Evolutionary conservation across 164 flowering plant species (phyloP), one percentile per base, ranked within the genome.

Genomic region (Vitis rupestris): DNA sequence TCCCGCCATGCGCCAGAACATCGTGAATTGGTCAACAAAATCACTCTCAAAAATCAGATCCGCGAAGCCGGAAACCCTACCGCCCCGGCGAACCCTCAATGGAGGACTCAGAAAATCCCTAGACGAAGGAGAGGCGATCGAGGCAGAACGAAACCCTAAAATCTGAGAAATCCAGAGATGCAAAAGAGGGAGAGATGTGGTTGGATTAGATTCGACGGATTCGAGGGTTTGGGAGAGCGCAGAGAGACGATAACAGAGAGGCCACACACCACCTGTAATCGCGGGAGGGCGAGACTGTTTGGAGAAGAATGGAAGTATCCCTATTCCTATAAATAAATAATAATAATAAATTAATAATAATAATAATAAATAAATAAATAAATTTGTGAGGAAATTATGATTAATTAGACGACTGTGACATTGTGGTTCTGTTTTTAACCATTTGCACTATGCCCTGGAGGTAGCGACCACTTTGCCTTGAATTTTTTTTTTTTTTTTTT

Each of bases 1-100:
- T 58, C 95, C 98, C 1, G 97, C 79, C 95, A 93, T 91, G 59
- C 93, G 93, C 98, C 97, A 92, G 80, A 92, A 89, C 96, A 92
- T 92, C 66, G 70, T 85, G 76, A 83, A 69, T 61, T 50, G 5
- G n/a, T 55, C 11, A 15, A 12, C 51, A n/a, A 59, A 65, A 66
- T 12, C 29, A 11, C 63, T 17, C 0, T 64, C 63, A n/a, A 50
- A 30, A 65, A 17, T 50, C 75, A 70, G 78, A 79, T 76, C 82
- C 67, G 55, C 47, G n/a, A 58, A 59, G 50, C 57, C 49, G 13
- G 31, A 57, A 68, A 50, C 72, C 54, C 58, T 58, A 58, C 19
- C 69, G 55, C 56, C 63, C 8, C n/a, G 23, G 23, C 31, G 51
- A 48, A 47, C 9, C 58, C 47, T 8, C 62, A 8, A 63, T 44